Conservation (phyloP, 1,139 yeast species). For the Torulaspora pretoriensis region DNA sequence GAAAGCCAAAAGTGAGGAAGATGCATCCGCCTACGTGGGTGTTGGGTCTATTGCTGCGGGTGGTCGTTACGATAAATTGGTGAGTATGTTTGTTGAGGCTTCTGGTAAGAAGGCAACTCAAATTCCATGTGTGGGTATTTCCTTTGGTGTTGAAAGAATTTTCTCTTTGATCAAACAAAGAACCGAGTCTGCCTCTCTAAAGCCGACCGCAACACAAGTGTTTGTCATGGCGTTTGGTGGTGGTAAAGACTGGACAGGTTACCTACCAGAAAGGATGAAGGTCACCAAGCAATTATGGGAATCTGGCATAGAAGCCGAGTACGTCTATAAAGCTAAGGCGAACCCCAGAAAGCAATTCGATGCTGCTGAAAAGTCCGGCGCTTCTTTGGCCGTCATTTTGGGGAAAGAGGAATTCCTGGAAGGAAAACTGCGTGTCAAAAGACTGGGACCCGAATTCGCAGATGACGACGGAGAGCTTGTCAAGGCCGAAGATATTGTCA, state of each 20-base stretch:
- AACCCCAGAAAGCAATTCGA: slow-evolving; percentile 94
- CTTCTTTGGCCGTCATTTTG: slow-evolving; percentile 82
- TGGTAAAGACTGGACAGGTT: slow-evolving; percentile 93
- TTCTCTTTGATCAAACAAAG: slow-evolving; percentile 85
- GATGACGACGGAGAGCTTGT: slow-evolving; percentile 84
- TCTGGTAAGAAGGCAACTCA: slow-evolving; percentile 73
- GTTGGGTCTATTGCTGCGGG: slow-evolving; percentile 99
- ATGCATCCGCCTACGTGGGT: slow-evolving; percentile 94
- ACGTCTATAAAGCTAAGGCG: slow-evolving; percentile 84
- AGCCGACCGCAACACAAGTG: slow-evolving; percentile 86
- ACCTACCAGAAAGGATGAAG: slow-evolving; percentile 84
- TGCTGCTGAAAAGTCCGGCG: slow-evolving; percentile 93
- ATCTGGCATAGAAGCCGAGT: slow-evolving; percentile 86
- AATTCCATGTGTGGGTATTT: slow-evolving; percentile 95
- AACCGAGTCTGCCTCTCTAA: slow-evolving; percentile 52
- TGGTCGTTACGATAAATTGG: slow-evolving; percentile 94
- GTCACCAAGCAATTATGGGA: slow-evolving; percentile 80
- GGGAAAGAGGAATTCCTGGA: slow-evolving; percentile 85
- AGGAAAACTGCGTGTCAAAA: slow-evolving; percentile 80
- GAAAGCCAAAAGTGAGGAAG: slow-evolving; percentile 56
- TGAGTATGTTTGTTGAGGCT: slow-evolving; percentile 87
- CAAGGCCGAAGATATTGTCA: slow-evolving; percentile 54
- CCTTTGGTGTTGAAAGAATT: slow-evolving; percentile 93
- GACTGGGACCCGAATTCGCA: slow-evolving; percentile 82
- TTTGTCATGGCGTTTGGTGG: slow-evolving; percentile 98